Conservation (phyloP, 495 filamentous ascomycete genomes). For the Podospora didyma region DNA sequence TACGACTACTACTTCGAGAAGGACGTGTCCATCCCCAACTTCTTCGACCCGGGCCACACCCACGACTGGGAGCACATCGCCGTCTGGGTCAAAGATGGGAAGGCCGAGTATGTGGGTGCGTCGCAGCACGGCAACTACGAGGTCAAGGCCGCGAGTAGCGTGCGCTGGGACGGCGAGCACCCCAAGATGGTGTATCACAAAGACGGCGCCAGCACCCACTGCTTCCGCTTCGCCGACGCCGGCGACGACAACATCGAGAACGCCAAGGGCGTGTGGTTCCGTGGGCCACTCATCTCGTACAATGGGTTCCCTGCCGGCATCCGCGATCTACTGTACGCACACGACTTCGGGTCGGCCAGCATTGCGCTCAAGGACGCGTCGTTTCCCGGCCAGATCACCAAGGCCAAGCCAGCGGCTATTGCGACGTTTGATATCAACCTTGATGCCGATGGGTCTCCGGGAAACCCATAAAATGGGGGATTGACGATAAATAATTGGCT, state of each 20-base stretch:
- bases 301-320: slow-evolving; percentile 32
- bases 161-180: slow-evolving; percentile 40
- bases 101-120: slow-evolving; percentile 31
- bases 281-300: slow-evolving; percentile 33
- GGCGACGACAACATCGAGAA: slow-evolving; percentile 41
- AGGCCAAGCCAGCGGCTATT: slow-evolving; percentile 25
- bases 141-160: slow-evolving; percentile 23
- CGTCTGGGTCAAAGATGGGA: slow-evolving; percentile 34
- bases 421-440: slow-evolving; percentile 29
- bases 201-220: slow-evolving; percentile 37
- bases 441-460: slow-evolving; percentile 39
- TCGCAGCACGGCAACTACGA: slow-evolving; percentile 39
- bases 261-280: slow-evolving; percentile 35
- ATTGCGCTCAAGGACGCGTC: slow-evolving; percentile 36
- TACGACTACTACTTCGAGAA: slow-evolving; percentile 50
- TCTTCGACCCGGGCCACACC: slow-evolving; percentile 32
- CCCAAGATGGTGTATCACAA: slow-evolving; percentile 45
- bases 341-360: slow-evolving; percentile 28
- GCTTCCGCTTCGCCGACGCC: slow-evolving; percentile 38
- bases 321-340: slow-evolving; percentile 22
- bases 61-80: slow-evolving; percentile 49
- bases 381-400: slow-evolving; percentile 28
- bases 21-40: slow-evolving; percentile 34
- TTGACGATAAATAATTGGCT: no score
- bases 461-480: slow-evolving; percentile 11